Base-by-base conservation (phyloP, 345 rosid species). In the Boechera stricta region DNA sequence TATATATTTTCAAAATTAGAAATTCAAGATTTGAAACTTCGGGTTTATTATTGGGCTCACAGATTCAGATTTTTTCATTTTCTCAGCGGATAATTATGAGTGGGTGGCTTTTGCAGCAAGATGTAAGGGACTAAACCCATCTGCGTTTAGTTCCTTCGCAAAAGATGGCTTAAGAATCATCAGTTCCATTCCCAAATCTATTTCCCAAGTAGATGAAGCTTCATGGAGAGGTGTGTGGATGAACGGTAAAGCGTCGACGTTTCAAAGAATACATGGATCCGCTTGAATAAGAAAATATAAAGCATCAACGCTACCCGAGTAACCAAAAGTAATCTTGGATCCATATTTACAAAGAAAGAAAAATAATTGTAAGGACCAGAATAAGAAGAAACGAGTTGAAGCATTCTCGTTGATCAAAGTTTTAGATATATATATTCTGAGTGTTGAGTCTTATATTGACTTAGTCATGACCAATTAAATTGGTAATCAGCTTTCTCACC, bases 101-200 rank as follows among this genome's bases (percentile, higher is more conserved):
- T 54, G 56, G 64, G 71, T 73, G 55, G 47, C 71, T 64, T 53
- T 63, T 73, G 77, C 71, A 73, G 77, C 16, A 16, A 16, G 16
- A 16, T 16, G 16, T 16, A 16, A 16, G 16, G 16, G 16, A 16
- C 16, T 16, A 16, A 16, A 16, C 16, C 16, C 16, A 16, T 16
- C 16, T 16, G 16, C 16, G 16, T 16, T 16, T 16, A 16, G 16
- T 16, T 16, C 16, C 16, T 16, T 16, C 16, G 16, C 16, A 16
- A 16, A 16, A 16, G 16, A 16, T 16, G 16, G 16, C 16, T 16
- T 16, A 16, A 16, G 16, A 16, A 16, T 16, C 16, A 16, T 16
- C 16, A 16, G 16, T 16, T 16, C 16, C 16, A 16, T 16, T 16
- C 16, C 16, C 16, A 16, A 16, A 16, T 16, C 16, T 16, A 16